phyloP scores from a whole-genome alignment of 2,329 filamentous ascomycete species.

The Endoconidiophora laricicola region DNA sequence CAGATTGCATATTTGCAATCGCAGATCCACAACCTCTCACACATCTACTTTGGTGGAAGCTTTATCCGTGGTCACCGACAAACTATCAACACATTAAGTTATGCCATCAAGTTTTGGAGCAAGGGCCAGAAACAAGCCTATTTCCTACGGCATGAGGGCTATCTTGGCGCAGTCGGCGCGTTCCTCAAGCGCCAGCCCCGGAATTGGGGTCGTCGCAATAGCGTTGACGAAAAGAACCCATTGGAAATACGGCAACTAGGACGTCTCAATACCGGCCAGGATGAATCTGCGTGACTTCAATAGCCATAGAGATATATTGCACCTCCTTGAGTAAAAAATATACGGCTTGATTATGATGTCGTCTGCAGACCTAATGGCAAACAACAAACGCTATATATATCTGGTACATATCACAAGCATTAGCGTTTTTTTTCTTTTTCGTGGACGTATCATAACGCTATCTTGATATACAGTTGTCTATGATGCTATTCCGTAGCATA shows the following conservation, averaged over 20 bases:
- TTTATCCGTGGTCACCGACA: constrained; percentile 94
- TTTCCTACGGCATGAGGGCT: constrained; percentile 89
- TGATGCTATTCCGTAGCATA: too few species aligned
- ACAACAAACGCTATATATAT: not conserved
- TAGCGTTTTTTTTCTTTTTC: not conserved
- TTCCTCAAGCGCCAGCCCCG: constrained; percentile 81
- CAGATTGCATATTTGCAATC: constrained; percentile 97
- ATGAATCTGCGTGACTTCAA: too few species aligned
- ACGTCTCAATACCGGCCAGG: not conserved
- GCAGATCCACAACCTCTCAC: constrained; percentile 75
- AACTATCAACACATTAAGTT: constrained; percentile 94
- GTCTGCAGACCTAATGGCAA: too few species aligned
- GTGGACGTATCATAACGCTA: not conserved
- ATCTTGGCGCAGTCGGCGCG: constrained; percentile 82
- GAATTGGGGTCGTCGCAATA: constrained; percentile 79
- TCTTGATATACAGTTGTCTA: not conserved
- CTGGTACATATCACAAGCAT: not conserved
- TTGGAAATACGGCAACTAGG: constrained; percentile 19
- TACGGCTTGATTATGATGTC: too few species aligned
- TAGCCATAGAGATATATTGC: too few species aligned
- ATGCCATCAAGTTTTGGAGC: constrained; percentile 96
- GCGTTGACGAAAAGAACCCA: constrained; percentile 39
- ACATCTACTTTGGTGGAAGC: constrained; percentile 94
- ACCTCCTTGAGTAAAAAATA: too few species aligned
- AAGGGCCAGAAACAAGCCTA: constrained; percentile 89